Evolutionary conservation across 805 yeast species (phyloP), one percentile per base, ranked within the genome.

Genomic region (Lipomyces mesembrius): DNA sequence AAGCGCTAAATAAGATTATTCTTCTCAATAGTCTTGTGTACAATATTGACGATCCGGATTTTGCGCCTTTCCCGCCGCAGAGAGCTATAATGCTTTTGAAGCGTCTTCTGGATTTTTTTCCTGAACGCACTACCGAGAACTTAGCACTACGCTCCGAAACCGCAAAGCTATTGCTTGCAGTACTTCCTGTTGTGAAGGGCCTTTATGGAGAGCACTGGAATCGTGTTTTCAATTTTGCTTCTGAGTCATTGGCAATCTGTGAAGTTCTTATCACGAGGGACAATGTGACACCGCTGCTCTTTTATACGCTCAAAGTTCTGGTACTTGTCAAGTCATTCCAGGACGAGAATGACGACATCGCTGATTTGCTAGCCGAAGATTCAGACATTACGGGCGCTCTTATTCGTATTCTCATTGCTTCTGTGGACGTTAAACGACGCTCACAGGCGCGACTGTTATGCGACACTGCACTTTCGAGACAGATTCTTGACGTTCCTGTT

Each of bases 51-150:
- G 80, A 77, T 20, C 69, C 68, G 27, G 73, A 63, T 1, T 78
- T 77, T 57, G 77, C 75, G n/a, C 81, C 87, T 1, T 77, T 90
- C 32, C 88, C 91, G 6, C 80, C 84, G 2, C 92, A 87, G 73
- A 83, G 95, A 71, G 78, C 88, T 52, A 83, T 81, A 55, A 85
- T 89, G 91, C 77, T 88, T 8, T 68, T 90, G 22, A 83, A 80
- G 54, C 82, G 84, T 4, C 70, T 92, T 1, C 74, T 76, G 3
- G 77, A 77, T 22, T 88, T 93, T 91, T 71, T 88, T 12, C 27
- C 60, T 27, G 55, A 52, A 29, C 29, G n/a, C 34, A 11, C 29
- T n/a, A n/a, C 17, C 17, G 55, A 52, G 14, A 43, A 34, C 11
- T 25, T 67, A 22, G 49, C 66, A 3, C 34, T 69, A 35, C 60